Base-by-base conservation (phyloP, 441 rosid genomes). In the Brassica hybrid region DNA sequence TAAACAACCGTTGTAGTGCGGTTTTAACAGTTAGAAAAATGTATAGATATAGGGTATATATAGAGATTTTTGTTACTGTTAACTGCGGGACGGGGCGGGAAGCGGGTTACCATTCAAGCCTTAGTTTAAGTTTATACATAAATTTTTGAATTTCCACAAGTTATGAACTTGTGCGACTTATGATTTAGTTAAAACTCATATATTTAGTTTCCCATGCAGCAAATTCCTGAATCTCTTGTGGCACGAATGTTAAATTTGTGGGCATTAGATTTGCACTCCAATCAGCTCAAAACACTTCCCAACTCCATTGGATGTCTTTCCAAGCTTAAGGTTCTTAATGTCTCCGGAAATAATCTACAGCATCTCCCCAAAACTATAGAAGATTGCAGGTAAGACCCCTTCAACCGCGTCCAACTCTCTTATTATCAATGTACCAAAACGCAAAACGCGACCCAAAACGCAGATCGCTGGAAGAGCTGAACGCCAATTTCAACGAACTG, bases 281-380 rank as follows among this genome's bases (percentile, higher is more conserved):
- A 94, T 72, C 93, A 90, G 78, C 88, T 94, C 3, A 88, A 87
- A 77, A 77, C 79, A 19, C 88, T 94, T 7, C 99, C 98, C 0
- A 90, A 93, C 74, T 94, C 98, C n/a, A 83, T 93, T 8, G 98
- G 97, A 7, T 93, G 98, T 75, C 85, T 94, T 43, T 86, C 89
- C 0, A 94, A 91, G 85, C 97, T 94, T 69, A 93, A 94, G 81
- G 21, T 86, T 70, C 83, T 94, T 16, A 89, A 94, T 67, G 90
- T 91, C 54, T 87, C 99, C 0, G 97, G 97, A 63, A 94, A 94
- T 74, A 82, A 88, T 71, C 84, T 94, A n/a, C 79, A 83, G 12
- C 61, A 4, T 65, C 83, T 93, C 17, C 99, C 99, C 6, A 88
- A 80, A 80, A 85, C 94, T 12, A 85, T 91, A 16, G 87, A 89